phyloP scores from a whole-genome alignment of 2,329 filamentous ascomycete genomes.

The Aspergillus ustus region DNA sequence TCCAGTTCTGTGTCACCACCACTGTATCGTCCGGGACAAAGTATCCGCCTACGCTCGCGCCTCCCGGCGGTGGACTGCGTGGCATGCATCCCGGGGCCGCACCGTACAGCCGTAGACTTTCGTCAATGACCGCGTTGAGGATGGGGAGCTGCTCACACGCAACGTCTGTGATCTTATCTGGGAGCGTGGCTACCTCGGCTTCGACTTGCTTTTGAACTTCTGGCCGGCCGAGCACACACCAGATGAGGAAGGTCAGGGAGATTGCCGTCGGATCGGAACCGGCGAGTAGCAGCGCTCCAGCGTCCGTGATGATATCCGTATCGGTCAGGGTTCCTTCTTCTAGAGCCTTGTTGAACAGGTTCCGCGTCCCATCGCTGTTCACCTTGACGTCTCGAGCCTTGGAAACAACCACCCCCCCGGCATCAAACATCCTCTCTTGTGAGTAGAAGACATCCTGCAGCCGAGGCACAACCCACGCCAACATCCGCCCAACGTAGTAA shows the following conservation, averaged over 20 bases:
- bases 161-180: neutral
- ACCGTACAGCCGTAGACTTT: slow-evolving; percentile 4
- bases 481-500: slow-evolving; percentile 1
- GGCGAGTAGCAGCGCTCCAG: slow-evolving; percentile 5
- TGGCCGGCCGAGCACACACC: slow-evolving; percentile 6
- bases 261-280: slow-evolving; percentile 13
- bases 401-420: neutral
- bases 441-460: slow-evolving; percentile 8
- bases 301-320: slow-evolving; percentile 7
- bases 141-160: slow-evolving; percentile 1
- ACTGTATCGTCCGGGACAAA: neutral
- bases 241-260: slow-evolving; percentile 7
- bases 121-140: slow-evolving; percentile 4
- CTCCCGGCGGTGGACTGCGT: slow-evolving; percentile 3
- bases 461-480: neutral
- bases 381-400: slow-evolving; percentile 2
- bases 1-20: slow-evolving; percentile 5
- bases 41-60: neutral
- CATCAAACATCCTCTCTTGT: slow-evolving; percentile 7
- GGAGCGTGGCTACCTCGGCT: slow-evolving; percentile 3
- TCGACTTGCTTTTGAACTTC: slow-evolving; percentile 9
- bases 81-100: slow-evolving; percentile 6
- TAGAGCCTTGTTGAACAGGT: slow-evolving; percentile 9
- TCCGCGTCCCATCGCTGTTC: neutral
- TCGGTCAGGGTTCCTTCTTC: slow-evolving; percentile 4